phyloP scores from a whole-genome alignment of 2,329 filamentous ascomycete genomes.

The Aspergillus jensenii region DNA sequence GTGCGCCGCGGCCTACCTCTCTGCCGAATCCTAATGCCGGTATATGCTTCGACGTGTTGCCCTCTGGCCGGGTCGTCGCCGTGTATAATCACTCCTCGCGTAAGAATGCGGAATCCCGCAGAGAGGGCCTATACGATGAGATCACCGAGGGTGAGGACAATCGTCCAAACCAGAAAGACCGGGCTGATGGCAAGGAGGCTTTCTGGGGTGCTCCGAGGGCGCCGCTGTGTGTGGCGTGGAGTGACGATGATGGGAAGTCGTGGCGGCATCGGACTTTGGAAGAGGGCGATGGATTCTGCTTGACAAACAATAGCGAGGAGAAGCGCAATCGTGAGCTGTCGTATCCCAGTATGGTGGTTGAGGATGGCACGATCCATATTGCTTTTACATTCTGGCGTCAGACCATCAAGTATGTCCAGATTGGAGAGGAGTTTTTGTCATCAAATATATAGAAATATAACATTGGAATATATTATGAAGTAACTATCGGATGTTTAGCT shows the following conservation, averaged over 20 bases:
- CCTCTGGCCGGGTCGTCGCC: not conserved
- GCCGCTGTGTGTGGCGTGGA: conserved; percentile 25
- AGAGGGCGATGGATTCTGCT: not conserved
- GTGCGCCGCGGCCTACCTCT: not conserved
- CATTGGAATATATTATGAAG: not conserved
- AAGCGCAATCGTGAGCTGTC: conserved; percentile 5
- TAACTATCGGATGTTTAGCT: no score
- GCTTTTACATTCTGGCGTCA: conserved; percentile 6
- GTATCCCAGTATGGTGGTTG: conserved; percentile 7
- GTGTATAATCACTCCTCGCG: conserved; percentile 6
- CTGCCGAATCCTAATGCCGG: conserved; percentile 6
- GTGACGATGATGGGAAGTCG: conserved; percentile 13
- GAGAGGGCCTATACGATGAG: conserved; percentile 5
- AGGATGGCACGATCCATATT: conserved; percentile 2
- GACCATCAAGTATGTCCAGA: conserved; percentile 4
- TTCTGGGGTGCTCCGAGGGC: conserved; percentile 46
- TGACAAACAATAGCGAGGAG: conserved; percentile 5
- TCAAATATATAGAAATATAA: not conserved
- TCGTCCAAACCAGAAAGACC: not conserved
- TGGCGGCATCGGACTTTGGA: not conserved
- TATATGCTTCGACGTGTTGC: conserved; percentile 9
- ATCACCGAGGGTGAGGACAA: not conserved
- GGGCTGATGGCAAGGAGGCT: conserved; percentile 35
- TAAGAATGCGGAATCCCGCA: not conserved
- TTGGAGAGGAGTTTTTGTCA: conserved; percentile 2